A percentile compares a stretch with the other conserved stretches of the same genome.
Conservation (phyloP, 2,329 filamentous ascomycete species). For the Penicillium sclerotigenum region DNA sequence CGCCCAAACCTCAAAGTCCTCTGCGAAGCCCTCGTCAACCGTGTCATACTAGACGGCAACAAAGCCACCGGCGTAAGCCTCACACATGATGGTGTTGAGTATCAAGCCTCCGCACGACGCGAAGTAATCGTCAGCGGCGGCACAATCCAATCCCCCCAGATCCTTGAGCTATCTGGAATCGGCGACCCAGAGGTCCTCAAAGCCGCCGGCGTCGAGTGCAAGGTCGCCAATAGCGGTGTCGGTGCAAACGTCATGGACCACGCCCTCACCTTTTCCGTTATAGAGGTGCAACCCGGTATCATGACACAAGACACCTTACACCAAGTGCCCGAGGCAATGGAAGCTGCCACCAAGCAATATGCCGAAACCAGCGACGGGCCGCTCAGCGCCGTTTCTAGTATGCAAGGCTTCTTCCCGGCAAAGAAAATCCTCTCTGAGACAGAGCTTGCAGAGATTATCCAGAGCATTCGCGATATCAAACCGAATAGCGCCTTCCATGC, state of each 20-base stretch:
- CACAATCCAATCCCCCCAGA: conserved; percentile 54
- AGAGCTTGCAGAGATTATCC: conserved; percentile 11
- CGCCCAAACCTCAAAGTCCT: conserved; percentile 48
- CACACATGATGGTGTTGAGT: conserved; percentile 35
- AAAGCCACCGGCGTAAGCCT: conserved; percentile 43
- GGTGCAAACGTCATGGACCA: conserved; percentile 52
- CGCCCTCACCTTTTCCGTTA: conserved; percentile 9
- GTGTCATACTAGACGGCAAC: conserved; percentile 21
- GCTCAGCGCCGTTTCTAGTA: conserved; percentile 4
- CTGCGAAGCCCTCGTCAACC: conserved; percentile 45
- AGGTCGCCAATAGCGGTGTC: conserved; percentile 44
- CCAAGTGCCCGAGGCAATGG: conserved; percentile 12
- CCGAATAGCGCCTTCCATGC: conserved; percentile 14
- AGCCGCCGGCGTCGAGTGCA: conserved; percentile 40
- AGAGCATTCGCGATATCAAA: conserved; percentile 15
- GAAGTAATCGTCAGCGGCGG: conserved; percentile 62
- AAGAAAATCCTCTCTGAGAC: conserved; percentile 11
- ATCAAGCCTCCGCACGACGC: conserved; percentile 33
- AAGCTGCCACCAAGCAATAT: conserved; percentile 12
- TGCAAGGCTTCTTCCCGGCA: conserved; percentile 17
- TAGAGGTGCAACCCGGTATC: conserved; percentile 11
- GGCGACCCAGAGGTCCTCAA: conserved; percentile 47
- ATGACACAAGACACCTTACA: conserved; percentile 11
- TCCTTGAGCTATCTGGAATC: conserved; percentile 60
- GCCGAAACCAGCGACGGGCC: conserved; percentile 3